A percentile compares a stretch with the other conserved stretches of the same genome.
phyloP scores from a whole-genome alignment of 768 basidiomycete species.

The Ramaria sp. region DNA sequence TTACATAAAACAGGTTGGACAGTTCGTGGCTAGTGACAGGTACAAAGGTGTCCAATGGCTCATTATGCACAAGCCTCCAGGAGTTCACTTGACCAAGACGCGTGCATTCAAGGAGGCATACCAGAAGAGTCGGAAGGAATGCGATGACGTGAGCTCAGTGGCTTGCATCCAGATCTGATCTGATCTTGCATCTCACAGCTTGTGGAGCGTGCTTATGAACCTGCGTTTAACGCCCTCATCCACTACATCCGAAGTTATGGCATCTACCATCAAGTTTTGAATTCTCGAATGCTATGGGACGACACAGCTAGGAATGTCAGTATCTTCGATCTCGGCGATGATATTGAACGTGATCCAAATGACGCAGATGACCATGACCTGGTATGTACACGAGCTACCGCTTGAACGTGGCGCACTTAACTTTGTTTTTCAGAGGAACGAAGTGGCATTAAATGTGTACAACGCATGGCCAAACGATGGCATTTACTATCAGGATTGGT shows the following conservation, averaged over 20 bases:
- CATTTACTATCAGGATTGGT: background rate
- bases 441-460: background rate
- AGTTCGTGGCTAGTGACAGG: background rate
- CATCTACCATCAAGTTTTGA: background rate
- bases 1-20: background rate
- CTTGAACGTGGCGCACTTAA: background rate
- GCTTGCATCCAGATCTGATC: background rate
- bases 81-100: conserved; percentile 3
- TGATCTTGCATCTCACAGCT: background rate
- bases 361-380: background rate
- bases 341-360: background rate
- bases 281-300: background rate
- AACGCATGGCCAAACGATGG: conserved; percentile 4
- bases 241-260: background rate
- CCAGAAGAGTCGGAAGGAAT: conserved; percentile 1
- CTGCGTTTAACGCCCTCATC: conserved; percentile 3
- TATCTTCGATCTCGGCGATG: conserved; percentile 5
- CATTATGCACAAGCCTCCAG: conserved; percentile 2
- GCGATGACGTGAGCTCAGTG: background rate
- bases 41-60: background rate
- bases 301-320: background rate
- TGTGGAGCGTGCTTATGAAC: background rate
- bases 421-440: background rate
- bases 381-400: background rate
- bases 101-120: conserved; percentile 4